phyloP scores from a whole-genome alignment of 257 asterid species.

The Rauvolfia tetraphylla region DNA sequence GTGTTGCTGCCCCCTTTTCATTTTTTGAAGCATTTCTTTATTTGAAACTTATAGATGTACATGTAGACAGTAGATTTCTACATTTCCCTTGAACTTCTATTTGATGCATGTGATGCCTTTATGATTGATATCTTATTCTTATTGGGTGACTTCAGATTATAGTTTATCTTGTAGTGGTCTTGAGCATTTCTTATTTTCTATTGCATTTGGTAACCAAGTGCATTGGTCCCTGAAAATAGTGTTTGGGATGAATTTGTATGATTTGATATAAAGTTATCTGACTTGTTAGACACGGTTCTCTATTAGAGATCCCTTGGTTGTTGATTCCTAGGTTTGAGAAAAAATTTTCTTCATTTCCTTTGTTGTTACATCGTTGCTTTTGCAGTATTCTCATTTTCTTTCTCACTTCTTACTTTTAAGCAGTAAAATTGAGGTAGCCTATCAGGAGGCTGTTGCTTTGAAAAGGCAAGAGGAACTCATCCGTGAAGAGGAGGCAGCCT shows the following conservation, averaged over 20 bases:
- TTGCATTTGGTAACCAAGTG: neutral
- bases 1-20: no score
- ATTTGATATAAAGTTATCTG: neutral
- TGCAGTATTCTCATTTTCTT: neutral
- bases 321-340: neutral
- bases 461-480: constrained; percentile 95
- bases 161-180: neutral
- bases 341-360: neutral
- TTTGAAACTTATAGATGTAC: neutral
- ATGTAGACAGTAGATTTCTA: neutral
- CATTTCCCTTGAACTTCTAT: neutral
- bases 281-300: neutral
- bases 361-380: neutral
- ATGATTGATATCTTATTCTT: neutral
- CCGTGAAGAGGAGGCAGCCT: constrained; percentile 89
- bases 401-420: constrained; percentile 9
- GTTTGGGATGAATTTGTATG: neutral
- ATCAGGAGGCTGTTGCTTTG: constrained; percentile 85
- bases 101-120: neutral
- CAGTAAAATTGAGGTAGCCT: constrained; percentile 86
- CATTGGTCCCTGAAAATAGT: neutral
- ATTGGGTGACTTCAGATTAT: neutral
- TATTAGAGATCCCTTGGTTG: neutral
- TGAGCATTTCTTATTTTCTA: neutral
- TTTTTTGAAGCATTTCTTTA: neutral